Conservation (phyloP, 2,329 filamentous ascomycete genomes). For the Huntiella moniliformis region DNA sequence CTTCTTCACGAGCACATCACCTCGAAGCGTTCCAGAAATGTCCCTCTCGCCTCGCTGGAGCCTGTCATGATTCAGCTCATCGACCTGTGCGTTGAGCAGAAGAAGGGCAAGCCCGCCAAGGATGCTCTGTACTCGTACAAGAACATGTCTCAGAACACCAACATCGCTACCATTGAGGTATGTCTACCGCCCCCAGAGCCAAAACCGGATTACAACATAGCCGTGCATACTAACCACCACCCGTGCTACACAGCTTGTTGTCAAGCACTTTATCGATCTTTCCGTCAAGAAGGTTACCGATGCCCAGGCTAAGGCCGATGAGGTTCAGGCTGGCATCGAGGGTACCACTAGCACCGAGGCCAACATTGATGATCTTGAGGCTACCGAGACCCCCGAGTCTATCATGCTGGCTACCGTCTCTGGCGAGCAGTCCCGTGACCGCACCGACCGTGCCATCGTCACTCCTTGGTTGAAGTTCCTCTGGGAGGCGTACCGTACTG, state of each 20-base stretch:
- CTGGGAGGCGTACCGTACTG: conserved; percentile 97
- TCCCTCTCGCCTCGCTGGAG: conserved; percentile 86
- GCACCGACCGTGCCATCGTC: conserved; percentile 93
- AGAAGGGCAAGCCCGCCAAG: conserved; percentile 96
- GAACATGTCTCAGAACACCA: conserved; percentile 98
- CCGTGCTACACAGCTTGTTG: conserved; percentile 46
- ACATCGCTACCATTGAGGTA: conserved; percentile 87
- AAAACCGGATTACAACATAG: not conserved
- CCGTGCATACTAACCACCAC: not conserved
- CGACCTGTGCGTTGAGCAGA: conserved; percentile 87
- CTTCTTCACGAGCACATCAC: conserved; percentile 98
- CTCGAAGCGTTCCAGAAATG: conserved; percentile 93
- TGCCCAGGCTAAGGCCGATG: conserved; percentile 87
- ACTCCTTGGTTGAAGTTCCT: conserved; percentile 99
- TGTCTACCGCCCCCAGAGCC: not conserved
- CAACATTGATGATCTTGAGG: conserved; percentile 87
- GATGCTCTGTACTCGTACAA: conserved; percentile 99
- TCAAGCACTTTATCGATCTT: conserved; percentile 95
- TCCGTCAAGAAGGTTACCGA: conserved; percentile 91
- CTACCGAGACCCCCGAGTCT: conserved; percentile 91
- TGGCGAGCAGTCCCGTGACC: conserved; percentile 90
- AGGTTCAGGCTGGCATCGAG: conserved; percentile 77
- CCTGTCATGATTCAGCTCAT: conserved; percentile 97
- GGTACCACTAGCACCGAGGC: conserved; percentile 40
- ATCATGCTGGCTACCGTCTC: conserved; percentile 96